These are phyloP conservation scores for Euphorbia celastroides DNA, from an alignment of 441 rosid genomes.

Conservation along the genomic window DNA sequence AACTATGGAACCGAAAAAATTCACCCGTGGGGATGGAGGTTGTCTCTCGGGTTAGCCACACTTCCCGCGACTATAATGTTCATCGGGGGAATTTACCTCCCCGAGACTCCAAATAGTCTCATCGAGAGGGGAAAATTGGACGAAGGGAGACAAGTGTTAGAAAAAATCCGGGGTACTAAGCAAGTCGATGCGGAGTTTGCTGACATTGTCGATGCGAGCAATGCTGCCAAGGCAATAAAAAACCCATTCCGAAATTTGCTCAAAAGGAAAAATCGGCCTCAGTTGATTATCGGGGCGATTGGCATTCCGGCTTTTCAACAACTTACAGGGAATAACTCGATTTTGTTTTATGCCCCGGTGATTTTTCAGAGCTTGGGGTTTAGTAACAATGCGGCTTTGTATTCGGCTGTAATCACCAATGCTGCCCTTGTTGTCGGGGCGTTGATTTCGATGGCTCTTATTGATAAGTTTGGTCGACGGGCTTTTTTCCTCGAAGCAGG, in stretches of 20 bases:
- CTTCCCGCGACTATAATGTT: conserved; percentile 76
- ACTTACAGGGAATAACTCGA: conserved; percentile 83
- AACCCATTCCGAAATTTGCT: conserved; percentile 72
- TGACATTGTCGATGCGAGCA: conserved; percentile 74
- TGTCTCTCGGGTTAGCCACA: conserved; percentile 72
- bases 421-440: conserved; percentile 59
- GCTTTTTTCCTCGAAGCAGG: conserved; percentile 86
- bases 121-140: conserved; percentile 72
- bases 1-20: conserved; percentile 58
- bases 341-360: conserved; percentile 84
- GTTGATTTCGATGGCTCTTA: conserved; percentile 59
- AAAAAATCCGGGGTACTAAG: conserved; percentile 65
- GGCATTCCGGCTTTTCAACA: conserved; percentile 87
- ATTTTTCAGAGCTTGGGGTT: conserved; percentile 84
- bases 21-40: conserved; percentile 94
- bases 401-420: conserved; percentile 56
- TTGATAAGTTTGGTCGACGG: conserved; percentile 71
- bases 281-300: conserved; percentile 69
- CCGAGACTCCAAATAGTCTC: conserved; percentile 88
- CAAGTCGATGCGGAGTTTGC: conserved; percentile 69
- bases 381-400: conserved; percentile 58
- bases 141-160: conserved; percentile 52
- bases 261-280: conserved; percentile 61
- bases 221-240: conserved; percentile 56
- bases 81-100: conserved; percentile 59